Evolutionary conservation across 2,329 filamentous ascomycete genomes (phyloP), one percentile per base, ranked within the genome.

Genomic region (Didymella keratinophila): DNA sequence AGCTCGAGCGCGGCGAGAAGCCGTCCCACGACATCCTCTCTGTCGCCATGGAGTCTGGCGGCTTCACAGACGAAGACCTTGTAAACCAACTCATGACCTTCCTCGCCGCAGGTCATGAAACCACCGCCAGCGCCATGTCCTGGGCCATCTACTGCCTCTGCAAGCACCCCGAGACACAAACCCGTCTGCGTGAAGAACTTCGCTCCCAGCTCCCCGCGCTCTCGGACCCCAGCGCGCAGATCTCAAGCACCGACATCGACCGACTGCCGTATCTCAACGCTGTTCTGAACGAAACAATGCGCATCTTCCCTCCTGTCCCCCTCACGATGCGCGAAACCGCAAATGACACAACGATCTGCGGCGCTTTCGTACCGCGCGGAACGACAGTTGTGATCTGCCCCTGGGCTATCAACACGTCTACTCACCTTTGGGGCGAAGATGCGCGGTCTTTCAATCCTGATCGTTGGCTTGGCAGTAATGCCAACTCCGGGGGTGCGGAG

Each of bases 1-100:
- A 82, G 45, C 70, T 88, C 21, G 76, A 79, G 53, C 77, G 79
- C 30, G 77, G 77, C 41, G 73, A 74, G 30, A 76, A 68, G 16
- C 78, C 77, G 1, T 87, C 87, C 44, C 76, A 86, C 8, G 92
- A 96, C 74, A 95, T 97, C 57, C 81, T 96, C 32, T 92, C 89
- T 1, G 89, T 94, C 0, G 92, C 92, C 16, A 80, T 96, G 46
- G 85, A 89, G 71, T 92, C 87, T 37, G 90, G 90, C 45, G 86
- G 82, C 6, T 95, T 96, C 77, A 84, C 79, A 12, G 91, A 95
- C 62, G 89, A 92, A 47, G 87, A 92, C 60, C 84, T 96, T n/a
- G 86, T 92, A 34, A 90, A 95, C 74, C 92, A 96, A 77, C 85
- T 95, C 72, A 95, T 96, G 91, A 96, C 91, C 0, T 95, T 96